These are phyloP conservation scores for Chimonanthus salicifolius DNA, from an alignment of 164 flowering plant genomes.

Conservation along the genomic window DNA sequence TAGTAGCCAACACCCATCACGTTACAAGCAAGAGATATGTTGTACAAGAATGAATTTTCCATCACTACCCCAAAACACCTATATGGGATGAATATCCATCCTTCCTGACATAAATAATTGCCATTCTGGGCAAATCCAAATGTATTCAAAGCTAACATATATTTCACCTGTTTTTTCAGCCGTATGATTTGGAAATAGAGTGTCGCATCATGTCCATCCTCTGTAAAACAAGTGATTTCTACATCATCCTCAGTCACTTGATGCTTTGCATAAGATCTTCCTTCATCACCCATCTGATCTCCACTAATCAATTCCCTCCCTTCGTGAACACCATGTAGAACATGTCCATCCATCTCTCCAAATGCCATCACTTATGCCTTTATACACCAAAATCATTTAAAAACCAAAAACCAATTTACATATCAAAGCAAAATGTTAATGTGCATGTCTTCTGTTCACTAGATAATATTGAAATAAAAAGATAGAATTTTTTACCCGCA, in stretches of 20 bases:
- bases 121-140: neutral
- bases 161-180: conserved; percentile 51
- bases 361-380: conserved; percentile 7
- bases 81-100: neutral
- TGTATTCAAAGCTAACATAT: neutral
- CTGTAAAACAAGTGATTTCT: conserved; percentile 48
- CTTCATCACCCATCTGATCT: neutral
- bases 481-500: neutral
- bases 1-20: neutral
- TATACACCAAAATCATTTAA: too few species aligned
- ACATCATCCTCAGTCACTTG: conserved; percentile 18
- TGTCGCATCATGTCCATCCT: conserved; percentile 38
- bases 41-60: neutral
- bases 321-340: neutral
- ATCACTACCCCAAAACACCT: neutral
- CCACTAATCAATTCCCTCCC: neutral
- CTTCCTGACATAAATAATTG: neutral
- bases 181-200: conserved; percentile 69
- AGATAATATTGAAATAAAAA: neutral
- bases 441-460: neutral
- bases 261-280: neutral
- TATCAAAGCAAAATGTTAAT: too few species aligned
- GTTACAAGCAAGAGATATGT: neutral
- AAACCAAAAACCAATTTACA: neutral
- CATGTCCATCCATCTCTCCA: conserved; percentile 3